Conservation (phyloP, 148 eudicot species). For the Spergularia bocconei region DNA sequence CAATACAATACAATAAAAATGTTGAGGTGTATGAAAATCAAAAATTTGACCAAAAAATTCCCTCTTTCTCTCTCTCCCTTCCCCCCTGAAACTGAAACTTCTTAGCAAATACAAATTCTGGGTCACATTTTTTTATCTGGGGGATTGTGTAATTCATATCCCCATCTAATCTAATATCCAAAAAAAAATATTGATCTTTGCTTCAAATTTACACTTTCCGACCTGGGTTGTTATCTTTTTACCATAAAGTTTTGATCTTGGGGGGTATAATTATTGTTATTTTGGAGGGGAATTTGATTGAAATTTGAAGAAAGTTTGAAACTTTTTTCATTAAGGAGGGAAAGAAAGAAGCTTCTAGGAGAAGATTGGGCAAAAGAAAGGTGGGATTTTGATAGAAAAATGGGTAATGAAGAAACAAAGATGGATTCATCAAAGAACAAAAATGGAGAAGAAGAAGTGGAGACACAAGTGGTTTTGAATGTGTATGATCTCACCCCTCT, state of each 20-base stretch:
- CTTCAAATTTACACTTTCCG: background rate
- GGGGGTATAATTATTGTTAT: background rate
- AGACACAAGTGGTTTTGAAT: conserved; percentile 59
- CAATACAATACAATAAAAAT: background rate
- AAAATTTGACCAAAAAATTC: background rate
- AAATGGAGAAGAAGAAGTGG: conserved; percentile 27
- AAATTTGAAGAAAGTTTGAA: background rate
- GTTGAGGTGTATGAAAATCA: background rate
- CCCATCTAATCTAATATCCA: background rate
- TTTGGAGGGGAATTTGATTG: background rate
- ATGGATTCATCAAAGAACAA: conserved; percentile 23
- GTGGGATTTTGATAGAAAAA: conserved; percentile 8
- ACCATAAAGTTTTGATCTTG: conserved; percentile 9
- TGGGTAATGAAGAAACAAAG: conserved; percentile 32
- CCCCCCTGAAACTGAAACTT: background rate
- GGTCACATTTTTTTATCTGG: background rate
- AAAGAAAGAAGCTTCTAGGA: background rate
- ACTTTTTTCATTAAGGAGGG: background rate
- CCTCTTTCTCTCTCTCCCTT: background rate
- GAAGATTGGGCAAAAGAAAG: conserved; percentile 1
- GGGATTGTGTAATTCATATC: conserved; percentile 13
- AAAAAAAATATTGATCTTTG: conserved; percentile 2
- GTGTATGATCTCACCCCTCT: conserved; percentile 73
- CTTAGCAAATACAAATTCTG: background rate
- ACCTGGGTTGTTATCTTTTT: conserved; percentile 10